Base-by-base conservation (phyloP, 495 filamentous ascomycete species). In the Penicillium robsamsonii region DNA sequence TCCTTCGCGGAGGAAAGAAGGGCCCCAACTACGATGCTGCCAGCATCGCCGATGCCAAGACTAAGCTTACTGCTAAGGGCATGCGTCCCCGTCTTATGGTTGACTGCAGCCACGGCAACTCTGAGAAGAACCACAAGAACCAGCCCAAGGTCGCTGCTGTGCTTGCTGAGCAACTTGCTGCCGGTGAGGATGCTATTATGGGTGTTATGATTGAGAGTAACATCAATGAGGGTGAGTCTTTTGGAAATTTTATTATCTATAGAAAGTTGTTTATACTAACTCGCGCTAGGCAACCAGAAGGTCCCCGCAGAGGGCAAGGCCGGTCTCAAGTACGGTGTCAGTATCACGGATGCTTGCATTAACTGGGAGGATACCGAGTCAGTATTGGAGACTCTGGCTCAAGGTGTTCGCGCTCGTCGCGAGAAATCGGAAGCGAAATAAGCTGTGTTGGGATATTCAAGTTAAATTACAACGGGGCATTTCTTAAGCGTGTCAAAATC, bases 161-260 rank as follows among this genome's bases (percentile, higher is more conserved):
- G 4, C 66, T 98, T 46, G 90, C 88, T 5, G 87, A 91, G 68
- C 95, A 97, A 73, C 86, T 98, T 56, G 82, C 85, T 24, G 75
- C 75, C 1, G 94, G 94, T 35, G 95, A 98, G 75, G 81, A 81
- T 0, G 87, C 78, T 24, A 96, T 98, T 65, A 93, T 97, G 85
- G 94, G 94, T 63, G 91, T 97, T 33, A 98, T 98, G 94, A 96
- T 99, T 65, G 95, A 99, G 78, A 95, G 89, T 66, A 86, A 97
- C 69, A 95, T 99, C 72, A 85, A 92, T 68, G 94, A 96, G 75
- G 94, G 91, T 87, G 71, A 55, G 76, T 48, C 44, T 45, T 13
- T 42, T 25, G 4, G 2, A n/a, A 10, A 50, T 25, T n/a, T 37
- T 43, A 40, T 56, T 22, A 55, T 27, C 38, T 46, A 53, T 49